Conservation (phyloP, 352 stramenopile genomes). For the Thalassiosira exigua region DNA sequence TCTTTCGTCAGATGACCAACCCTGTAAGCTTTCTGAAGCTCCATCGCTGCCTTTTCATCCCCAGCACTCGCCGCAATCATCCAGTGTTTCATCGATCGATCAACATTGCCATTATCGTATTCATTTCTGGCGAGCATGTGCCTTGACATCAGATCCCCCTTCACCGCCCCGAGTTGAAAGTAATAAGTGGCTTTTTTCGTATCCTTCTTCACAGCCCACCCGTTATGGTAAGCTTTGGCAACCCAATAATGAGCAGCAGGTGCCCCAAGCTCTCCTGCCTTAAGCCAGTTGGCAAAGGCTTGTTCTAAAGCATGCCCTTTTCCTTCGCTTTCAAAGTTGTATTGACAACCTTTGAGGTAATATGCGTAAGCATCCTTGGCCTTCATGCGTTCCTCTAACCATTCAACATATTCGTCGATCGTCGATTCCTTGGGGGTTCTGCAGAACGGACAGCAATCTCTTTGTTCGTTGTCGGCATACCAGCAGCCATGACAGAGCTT, state of each 20-base stretch:
- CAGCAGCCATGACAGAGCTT: conserved; percentile 2
- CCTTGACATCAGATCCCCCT: neutral
- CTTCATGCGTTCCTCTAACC: neutral
- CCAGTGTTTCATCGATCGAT: neutral
- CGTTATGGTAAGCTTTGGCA: neutral
- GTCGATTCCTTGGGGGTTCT: neutral
- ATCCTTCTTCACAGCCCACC: neutral
- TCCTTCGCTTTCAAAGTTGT: neutral
- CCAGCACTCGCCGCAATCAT: conserved; percentile 2
- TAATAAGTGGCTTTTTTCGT: neutral
- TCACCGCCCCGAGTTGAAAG: neutral
- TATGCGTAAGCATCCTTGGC: neutral
- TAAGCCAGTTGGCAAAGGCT: neutral
- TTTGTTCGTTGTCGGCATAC: neutral
- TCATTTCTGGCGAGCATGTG: neutral
- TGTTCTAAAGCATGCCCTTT: neutral
- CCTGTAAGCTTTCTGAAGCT: neutral
- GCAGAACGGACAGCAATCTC: conserved; percentile 1
- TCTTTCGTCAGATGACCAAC: neutral
- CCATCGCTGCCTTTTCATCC: neutral
- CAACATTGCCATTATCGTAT: neutral
- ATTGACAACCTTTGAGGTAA: neutral
- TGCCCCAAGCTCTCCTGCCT: neutral
- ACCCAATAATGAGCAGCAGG: neutral
- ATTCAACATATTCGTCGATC: neutral